phyloP scores from a whole-genome alignment of 768 basidiomycete genomes.

The Boletales sp. region DNA sequence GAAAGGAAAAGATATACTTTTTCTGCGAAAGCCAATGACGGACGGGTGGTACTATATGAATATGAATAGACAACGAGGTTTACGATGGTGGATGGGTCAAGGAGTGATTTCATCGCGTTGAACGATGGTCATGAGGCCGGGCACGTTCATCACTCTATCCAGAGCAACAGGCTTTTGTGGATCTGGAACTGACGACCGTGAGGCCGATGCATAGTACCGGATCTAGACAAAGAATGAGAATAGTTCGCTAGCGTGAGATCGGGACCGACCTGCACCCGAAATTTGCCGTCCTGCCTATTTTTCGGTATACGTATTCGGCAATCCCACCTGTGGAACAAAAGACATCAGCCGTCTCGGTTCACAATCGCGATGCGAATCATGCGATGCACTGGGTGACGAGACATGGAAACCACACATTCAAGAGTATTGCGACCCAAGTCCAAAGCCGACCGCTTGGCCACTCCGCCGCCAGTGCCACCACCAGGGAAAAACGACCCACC shows the following conservation, averaged over 20 bases:
- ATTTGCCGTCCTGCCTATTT: slow-evolving; percentile 44
- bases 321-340: slow-evolving; percentile 49
- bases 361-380: too few species aligned
- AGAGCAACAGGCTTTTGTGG: slow-evolving; percentile 61
- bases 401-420: too few species aligned
- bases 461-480: neutral
- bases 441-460: neutral
- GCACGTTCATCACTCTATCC: slow-evolving; percentile 56
- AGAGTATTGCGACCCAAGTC: neutral
- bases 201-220: slow-evolving; percentile 57
- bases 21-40: neutral
- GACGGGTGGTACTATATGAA: neutral
- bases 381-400: too few species aligned
- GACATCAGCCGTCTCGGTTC: slow-evolving; percentile 2
- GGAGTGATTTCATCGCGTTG: slow-evolving; percentile 33
- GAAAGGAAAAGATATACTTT: neutral
- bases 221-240: slow-evolving; percentile 39
- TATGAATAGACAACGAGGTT: neutral
- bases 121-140: slow-evolving; percentile 74
- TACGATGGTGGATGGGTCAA: slow-evolving; percentile 4
- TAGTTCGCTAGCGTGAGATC: neutral
- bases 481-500: slow-evolving; percentile 41
- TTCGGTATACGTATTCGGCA: slow-evolving; percentile 58
- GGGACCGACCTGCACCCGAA: slow-evolving; percentile 54
- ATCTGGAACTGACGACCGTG: slow-evolving; percentile 49